Base-by-base conservation (phyloP, 345 rosid species). In the Citrus sinensis region DNA sequence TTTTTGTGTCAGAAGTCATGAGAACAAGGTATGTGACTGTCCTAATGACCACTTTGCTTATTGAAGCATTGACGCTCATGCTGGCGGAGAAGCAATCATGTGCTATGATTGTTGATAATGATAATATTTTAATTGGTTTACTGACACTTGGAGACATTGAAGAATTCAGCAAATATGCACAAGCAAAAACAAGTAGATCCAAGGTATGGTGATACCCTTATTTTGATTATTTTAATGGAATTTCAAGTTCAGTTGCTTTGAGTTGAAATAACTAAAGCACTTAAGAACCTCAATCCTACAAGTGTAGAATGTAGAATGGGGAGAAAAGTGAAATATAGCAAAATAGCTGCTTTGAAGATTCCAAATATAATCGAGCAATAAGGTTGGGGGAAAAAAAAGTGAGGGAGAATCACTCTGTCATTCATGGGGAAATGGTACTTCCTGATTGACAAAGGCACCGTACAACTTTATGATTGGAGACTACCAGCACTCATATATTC, bases 1-100 rank as follows among this genome's bases (percentile, higher is more conserved):
- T 92, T 67, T 83, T 79, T 79, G 97, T 95, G 79, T 89, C 93
- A 61, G 94, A 95, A 78, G 98, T 95, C 82, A 93, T 95, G 98
- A 90, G 95, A 77, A 92, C 95, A 73, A 91, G 89, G 86, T 95
- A 79, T 80, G 92, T 90, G 63, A 89, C 92, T 27, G 90, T 95
- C 69, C 79, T 76, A 74, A 86, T 87, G 92, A 87, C 79, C 85
- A 89, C 95, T 71, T 87, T 84, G 76, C 89, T 95, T 39, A 83
- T 83, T 34, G 98, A 95, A 86, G 95, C 90, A 42, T 84, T 95
- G 82, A 82, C 83, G 68, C 95, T 92, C 62, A 93, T 95, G 97
- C 93, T 95, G 70, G 85, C 60, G 30, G 98, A 95, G 86, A 95
- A 95, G 89, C 98, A 93, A 81, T 89, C 95, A 0, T 91, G 97